Evolutionary conservation across 805 yeast species (phyloP).

Genomic region (Isabelozyma rhagii): DNA sequence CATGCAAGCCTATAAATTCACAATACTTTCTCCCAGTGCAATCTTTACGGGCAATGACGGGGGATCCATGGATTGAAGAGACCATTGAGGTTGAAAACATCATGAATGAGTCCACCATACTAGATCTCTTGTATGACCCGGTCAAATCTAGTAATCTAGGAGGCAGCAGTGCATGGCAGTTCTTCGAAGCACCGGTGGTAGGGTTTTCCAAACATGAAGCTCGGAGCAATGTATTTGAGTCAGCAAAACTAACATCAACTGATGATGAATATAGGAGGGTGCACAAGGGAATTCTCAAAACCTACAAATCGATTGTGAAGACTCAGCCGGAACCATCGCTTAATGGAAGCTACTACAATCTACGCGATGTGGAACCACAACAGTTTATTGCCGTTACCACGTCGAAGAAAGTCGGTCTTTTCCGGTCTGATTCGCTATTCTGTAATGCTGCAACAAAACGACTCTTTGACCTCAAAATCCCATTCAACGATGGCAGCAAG

Average conservation of each 20-base stretch:
- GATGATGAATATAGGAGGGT: slow-evolving; percentile 37
- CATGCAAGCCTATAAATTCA: slow-evolving; percentile 38
- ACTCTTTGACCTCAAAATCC: slow-evolving; percentile 36
- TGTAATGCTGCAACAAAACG: slow-evolving; percentile 47
- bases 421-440: slow-evolving; percentile 41
- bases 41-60: slow-evolving; percentile 45
- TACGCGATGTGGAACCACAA: not conserved
- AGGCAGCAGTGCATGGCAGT: slow-evolving; percentile 30
- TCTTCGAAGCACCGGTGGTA: slow-evolving; percentile 23
- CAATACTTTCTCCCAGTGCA: slow-evolving; percentile 47
- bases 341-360: not conserved
- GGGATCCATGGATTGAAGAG: slow-evolving; percentile 40
- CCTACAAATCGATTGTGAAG: not conserved
- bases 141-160: slow-evolving; percentile 37
- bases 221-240: slow-evolving; percentile 3
- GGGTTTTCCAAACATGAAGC: slow-evolving; percentile 2
- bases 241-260: slow-evolving; percentile 16
- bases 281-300: slow-evolving; percentile 17
- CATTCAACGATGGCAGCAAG: slow-evolving; percentile 32
- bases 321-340: not conserved
- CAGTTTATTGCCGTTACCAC: slow-evolving; percentile 39
- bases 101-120: slow-evolving; percentile 36
- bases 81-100: slow-evolving; percentile 24
- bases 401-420: slow-evolving; percentile 40
- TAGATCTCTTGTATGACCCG: slow-evolving; percentile 40